Evolutionary conservation across 768 basidiomycete genomes (phyloP).

Genomic region (Russula olivacea): DNA sequence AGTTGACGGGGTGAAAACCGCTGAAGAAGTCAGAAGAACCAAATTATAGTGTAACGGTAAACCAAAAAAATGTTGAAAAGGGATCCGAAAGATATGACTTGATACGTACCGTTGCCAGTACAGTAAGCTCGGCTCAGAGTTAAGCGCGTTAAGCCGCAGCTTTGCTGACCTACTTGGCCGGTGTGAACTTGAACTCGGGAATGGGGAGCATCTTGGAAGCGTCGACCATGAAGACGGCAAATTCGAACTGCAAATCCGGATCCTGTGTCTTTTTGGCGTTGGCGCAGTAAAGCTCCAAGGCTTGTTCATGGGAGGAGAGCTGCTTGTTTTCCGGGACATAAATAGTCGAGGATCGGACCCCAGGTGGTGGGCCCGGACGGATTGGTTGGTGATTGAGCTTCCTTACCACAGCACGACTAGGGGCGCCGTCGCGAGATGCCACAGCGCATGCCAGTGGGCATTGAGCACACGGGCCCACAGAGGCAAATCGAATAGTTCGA

Average conservation of each 20-base stretch:
- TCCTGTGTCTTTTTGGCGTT: conserved; percentile 99
- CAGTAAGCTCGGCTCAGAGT: no score
- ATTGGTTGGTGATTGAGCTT: conserved; percentile 47
- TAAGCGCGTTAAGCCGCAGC: no score
- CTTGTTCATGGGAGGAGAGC: conserved; percentile 92
- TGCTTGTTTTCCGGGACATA: conserved; percentile 88
- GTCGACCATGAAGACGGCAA: conserved; percentile 98
- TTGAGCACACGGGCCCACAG: conserved; percentile 72
- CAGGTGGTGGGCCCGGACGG: conserved; percentile 58
- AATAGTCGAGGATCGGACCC: conserved; percentile 77
- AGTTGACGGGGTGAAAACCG: no score
- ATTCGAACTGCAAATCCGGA: conserved; percentile 96
- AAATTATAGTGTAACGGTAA: no score
- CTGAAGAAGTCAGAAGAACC: no score
- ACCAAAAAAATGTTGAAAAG: no score
- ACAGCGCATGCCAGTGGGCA: conserved; percentile 87
- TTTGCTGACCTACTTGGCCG: no score
- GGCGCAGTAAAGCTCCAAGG: conserved; percentile 92
- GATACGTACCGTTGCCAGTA: no score
- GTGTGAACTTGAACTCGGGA: conserved; percentile 56
- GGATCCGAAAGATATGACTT: no score
- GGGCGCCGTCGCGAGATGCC: conserved; percentile 84
- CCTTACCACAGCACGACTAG: conserved; percentile 83
- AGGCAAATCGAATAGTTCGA: conserved; percentile 92
- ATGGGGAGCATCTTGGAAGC: conserved; percentile 87